Evolutionary conservation across 176 grass and related monocot genomes (phyloP).

Genomic region (Oropetium thomaeum): DNA sequence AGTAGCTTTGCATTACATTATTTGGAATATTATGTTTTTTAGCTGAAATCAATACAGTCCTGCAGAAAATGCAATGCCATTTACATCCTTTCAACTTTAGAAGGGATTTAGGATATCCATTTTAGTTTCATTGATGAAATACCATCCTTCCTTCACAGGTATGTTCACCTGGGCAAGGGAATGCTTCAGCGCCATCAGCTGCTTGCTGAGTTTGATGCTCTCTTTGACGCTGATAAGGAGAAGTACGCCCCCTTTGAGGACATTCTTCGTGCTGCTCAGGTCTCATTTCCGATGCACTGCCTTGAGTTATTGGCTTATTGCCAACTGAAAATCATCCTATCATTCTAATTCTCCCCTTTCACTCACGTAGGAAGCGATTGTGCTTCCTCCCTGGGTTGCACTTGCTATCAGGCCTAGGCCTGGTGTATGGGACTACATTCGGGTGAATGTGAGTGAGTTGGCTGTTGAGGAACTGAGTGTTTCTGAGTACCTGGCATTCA

Average conservation of each 20-base stretch:
- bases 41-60: not conserved
- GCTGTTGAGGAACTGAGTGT: constrained; percentile 78
- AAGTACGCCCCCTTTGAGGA: constrained; percentile 78
- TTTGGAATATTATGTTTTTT: not conserved
- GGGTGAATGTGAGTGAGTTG: constrained; percentile 87
- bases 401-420: constrained; percentile 95
- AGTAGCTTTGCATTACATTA: not conserved
- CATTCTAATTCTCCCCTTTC: constrained; percentile 18
- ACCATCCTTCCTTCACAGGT: constrained; percentile 40
- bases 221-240: constrained; percentile 68
- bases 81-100: not conserved
- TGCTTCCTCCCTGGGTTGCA: constrained; percentile 79
- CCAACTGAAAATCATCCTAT: not conserved
- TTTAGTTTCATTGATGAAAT: constrained; percentile 20
- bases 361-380: constrained; percentile 76
- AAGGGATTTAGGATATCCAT: constrained; percentile 8
- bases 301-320: not conserved
- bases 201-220: constrained; percentile 75
- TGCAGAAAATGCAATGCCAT: not conserved
- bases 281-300: constrained; percentile 19
- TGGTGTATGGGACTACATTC: constrained; percentile 98
- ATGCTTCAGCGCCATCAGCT: constrained; percentile 93
- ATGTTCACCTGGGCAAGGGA: constrained; percentile 90
- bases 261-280: constrained; percentile 82
- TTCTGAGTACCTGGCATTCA: constrained; percentile 93